Evolutionary conservation across 305 asterid genomes (phyloP).

Genomic region (Fraxinus ornus): DNA sequence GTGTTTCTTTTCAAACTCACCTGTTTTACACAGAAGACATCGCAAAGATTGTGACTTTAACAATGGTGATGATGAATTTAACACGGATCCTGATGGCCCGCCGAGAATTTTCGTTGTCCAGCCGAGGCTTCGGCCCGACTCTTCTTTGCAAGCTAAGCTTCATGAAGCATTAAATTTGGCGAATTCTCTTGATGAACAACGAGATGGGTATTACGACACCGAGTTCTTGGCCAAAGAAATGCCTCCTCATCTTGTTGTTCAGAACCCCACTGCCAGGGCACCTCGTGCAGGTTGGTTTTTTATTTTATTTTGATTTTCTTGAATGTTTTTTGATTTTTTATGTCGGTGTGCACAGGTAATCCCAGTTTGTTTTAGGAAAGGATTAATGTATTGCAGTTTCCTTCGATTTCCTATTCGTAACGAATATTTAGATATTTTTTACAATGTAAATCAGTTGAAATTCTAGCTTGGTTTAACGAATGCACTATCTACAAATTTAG

Average conservation of each 20-base stretch:
- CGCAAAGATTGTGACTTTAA: background rate
- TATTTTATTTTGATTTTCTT: background rate
- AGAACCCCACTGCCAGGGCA: conserved; percentile 61
- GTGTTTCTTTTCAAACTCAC: background rate
- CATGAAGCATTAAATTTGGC: conserved; percentile 81
- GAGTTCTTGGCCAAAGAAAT: conserved; percentile 54
- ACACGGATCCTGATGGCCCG: conserved; percentile 49
- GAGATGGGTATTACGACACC: conserved; percentile 60
- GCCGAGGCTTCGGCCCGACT: conserved; percentile 82
- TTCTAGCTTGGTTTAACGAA: background rate
- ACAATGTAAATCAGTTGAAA: background rate
- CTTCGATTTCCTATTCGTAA: background rate
- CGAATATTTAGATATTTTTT: background rate
- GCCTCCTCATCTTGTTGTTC: conserved; percentile 87
- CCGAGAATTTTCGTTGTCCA: conserved; percentile 80
- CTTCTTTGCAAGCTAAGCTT: conserved; percentile 57
- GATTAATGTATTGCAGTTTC: background rate
- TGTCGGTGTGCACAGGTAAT: background rate
- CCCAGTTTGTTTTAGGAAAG: background rate
- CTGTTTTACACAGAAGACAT: background rate
- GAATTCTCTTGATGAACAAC: conserved; percentile 76
- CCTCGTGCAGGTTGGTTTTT: conserved; percentile 63
- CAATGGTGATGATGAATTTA: conserved; percentile 31
- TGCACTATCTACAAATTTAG: background rate
- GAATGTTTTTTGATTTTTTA: background rate